phyloP scores from a whole-genome alignment of 805 yeast genomes.

The Dipodascopsis tothii region DNA sequence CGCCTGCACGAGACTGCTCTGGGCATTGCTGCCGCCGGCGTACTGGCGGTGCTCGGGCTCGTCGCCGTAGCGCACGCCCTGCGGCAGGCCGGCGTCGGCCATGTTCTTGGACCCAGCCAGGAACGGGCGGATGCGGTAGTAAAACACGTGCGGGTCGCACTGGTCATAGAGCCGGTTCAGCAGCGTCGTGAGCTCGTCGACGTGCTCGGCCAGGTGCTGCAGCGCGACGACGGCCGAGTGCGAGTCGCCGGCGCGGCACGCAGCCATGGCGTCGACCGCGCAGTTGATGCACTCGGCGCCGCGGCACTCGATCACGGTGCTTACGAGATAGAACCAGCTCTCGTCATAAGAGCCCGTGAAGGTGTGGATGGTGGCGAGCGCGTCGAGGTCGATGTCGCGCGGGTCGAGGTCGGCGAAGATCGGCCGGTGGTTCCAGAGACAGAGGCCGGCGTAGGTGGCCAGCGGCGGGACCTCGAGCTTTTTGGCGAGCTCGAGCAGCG shows the following conservation, averaged over 20 bases:
- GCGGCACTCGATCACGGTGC: slow-evolving; percentile 74
- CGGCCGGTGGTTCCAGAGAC: slow-evolving; percentile 67
- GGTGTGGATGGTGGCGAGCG: slow-evolving; percentile 70
- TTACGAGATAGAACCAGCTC: slow-evolving; percentile 85
- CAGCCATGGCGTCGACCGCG: slow-evolving; percentile 61
- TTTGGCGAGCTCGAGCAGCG: slow-evolving; percentile 54
- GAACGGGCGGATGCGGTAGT: slow-evolving; percentile 77
- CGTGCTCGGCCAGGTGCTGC: slow-evolving; percentile 62
- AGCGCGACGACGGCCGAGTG: slow-evolving; percentile 40
- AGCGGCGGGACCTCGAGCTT: slow-evolving; percentile 71
- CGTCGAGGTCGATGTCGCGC: slow-evolving; percentile 48
- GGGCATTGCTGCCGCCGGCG: slow-evolving; percentile 92
- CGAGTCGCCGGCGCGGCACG: slow-evolving; percentile 44
- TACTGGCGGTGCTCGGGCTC: slow-evolving; percentile 25
- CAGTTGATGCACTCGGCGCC: slow-evolving; percentile 65
- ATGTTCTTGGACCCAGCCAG: slow-evolving; percentile 93
- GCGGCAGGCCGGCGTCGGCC: slow-evolving; percentile 73
- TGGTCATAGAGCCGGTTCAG: slow-evolving; percentile 80
- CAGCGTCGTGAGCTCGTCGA: slow-evolving; percentile 65
- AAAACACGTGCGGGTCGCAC: slow-evolving; percentile 91
- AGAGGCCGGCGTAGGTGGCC: slow-evolving; percentile 78
- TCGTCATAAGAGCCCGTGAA: slow-evolving; percentile 89
- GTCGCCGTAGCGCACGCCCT: slow-evolving; percentile 69
- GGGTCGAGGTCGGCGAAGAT: slow-evolving; percentile 28
- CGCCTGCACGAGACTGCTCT: slow-evolving; percentile 80